phyloP scores from a whole-genome alignment of 1,284 basidiomycete species.

The Cutaneotrichosporon cavernicola region DNA sequence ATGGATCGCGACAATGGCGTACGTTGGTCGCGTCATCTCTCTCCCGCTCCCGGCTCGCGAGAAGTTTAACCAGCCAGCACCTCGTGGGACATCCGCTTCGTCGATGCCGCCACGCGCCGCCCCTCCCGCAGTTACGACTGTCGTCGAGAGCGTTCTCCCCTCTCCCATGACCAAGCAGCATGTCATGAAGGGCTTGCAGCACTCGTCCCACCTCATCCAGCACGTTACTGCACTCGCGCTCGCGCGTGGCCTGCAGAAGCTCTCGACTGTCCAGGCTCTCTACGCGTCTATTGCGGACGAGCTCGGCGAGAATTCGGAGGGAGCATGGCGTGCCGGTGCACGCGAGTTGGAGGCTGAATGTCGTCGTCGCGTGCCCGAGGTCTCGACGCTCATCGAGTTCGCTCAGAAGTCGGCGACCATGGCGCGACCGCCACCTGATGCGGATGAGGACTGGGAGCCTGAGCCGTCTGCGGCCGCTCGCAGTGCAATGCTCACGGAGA shows the following conservation, averaged over 20 bases:
- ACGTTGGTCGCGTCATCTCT: conserved; percentile 72
- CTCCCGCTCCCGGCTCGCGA: conserved; percentile 64
- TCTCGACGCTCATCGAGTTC: conserved; percentile 76
- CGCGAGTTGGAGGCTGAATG: conserved; percentile 71
- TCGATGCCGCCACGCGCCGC: conserved; percentile 61
- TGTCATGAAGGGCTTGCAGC: conserved; percentile 75
- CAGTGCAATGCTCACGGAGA: conserved; percentile 69
- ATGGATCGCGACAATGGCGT: conserved; percentile 84
- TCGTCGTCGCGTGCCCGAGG: conserved; percentile 74
- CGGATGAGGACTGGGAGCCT: conserved; percentile 49
- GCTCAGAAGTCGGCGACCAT: conserved; percentile 59
- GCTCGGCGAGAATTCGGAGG: conserved; percentile 59
- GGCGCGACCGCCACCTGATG: conserved; percentile 33
- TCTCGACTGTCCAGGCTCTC: conserved; percentile 59
- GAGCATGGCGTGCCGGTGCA: conserved; percentile 66
- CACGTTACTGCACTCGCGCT: conserved; percentile 76
- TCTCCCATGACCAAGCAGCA: conserved; percentile 66
- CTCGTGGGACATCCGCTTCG: conserved; percentile 31
- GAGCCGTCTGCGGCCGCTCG: conserved; percentile 38
- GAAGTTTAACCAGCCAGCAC: conserved; percentile 58
- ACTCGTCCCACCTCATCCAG: conserved; percentile 70
- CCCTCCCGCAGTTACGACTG: conserved; percentile 67
- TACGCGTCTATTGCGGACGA: conserved; percentile 60
- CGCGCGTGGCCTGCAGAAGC: conserved; percentile 69
- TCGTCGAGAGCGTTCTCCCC: conserved; percentile 75